phyloP scores from a whole-genome alignment of 2,329 filamentous ascomycete species.

The Aspergillus melleus region DNA sequence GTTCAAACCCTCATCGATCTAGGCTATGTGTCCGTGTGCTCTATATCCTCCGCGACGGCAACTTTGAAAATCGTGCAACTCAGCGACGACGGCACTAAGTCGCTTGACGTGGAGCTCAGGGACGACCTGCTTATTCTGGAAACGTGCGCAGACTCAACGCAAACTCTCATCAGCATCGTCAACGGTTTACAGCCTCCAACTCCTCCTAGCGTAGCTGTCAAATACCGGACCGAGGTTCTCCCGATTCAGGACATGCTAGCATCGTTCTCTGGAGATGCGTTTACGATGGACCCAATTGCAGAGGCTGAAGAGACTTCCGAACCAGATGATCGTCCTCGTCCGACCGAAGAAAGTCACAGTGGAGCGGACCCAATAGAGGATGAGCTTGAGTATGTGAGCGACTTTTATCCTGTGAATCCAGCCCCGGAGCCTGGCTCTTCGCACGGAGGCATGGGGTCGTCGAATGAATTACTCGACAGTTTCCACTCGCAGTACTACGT shows the following conservation, averaged over 20 bases:
- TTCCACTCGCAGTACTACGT: constrained; percentile 57
- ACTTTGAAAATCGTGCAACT: constrained; percentile 61
- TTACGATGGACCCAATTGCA: constrained; percentile 46
- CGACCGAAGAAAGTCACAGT: constrained; percentile 37
- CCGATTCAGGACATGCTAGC: constrained; percentile 85
- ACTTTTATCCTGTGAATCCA: constrained; percentile 52
- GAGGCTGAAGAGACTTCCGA: constrained; percentile 29
- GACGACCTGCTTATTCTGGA: constrained; percentile 89
- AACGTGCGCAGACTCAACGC: constrained; percentile 94
- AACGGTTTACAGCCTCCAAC: constrained; percentile 80
- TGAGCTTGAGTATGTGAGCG: constrained; percentile 55
- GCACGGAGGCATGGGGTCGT: constrained; percentile 28
- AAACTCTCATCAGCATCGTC: constrained; percentile 78
- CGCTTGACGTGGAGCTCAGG: constrained; percentile 75
- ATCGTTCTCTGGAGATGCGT: constrained; percentile 85
- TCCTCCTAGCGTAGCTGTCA: constrained; percentile 76
- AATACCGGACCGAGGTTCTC: constrained; percentile 83
- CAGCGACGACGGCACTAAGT: constrained; percentile 60
- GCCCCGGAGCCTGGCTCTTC: constrained; percentile 29
- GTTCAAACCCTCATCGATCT: constrained; percentile 54
- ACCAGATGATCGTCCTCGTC: constrained; percentile 53
- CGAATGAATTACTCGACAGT: constrained; percentile 48
- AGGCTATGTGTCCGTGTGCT: constrained; percentile 84
- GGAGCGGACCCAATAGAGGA: constrained; percentile 39
- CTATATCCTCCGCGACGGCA: constrained; percentile 77